These are phyloP conservation scores for Wolfiporia cocos DNA, from an alignment of 1,284 basidiomycete species.

Conservation along the genomic window DNA sequence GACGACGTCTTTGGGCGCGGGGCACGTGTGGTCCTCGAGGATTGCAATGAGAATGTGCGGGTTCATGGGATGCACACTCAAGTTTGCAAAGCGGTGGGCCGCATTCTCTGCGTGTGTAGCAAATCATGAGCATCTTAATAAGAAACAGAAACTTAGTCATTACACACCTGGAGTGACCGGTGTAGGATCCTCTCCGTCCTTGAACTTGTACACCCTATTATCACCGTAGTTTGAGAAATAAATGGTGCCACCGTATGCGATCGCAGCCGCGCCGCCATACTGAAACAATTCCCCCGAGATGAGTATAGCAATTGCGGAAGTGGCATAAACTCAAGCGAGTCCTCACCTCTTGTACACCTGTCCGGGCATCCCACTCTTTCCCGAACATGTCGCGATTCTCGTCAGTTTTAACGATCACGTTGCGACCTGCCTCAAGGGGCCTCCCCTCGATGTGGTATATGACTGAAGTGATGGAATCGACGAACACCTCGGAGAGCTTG, in stretches of 20 bases:
- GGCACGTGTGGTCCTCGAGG: slow-evolving; percentile 64
- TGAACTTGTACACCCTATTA: slow-evolving; percentile 40
- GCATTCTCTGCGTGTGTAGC: slow-evolving; percentile 32
- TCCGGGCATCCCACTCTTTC: slow-evolving; percentile 47
- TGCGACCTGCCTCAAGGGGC: slow-evolving; percentile 55
- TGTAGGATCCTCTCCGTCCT: slow-evolving; percentile 34
- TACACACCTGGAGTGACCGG: slow-evolving; percentile 56
- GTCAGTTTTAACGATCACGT: slow-evolving; percentile 46
- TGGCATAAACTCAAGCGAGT: neutral
- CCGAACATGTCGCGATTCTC: slow-evolving; percentile 44
- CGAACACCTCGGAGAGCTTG: slow-evolving; percentile 41
- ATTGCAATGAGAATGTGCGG: slow-evolving; percentile 46
- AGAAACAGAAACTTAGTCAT: neutral
- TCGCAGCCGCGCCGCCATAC: slow-evolving; percentile 41
- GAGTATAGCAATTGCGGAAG: too few species aligned
- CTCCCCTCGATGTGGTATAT: slow-evolving; percentile 60
- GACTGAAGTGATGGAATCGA: slow-evolving; percentile 43
- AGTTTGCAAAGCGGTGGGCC: slow-evolving; percentile 51
- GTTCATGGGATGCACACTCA: slow-evolving; percentile 41
- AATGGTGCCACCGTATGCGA: slow-evolving; percentile 38
- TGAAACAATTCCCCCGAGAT: slow-evolving; percentile 7
- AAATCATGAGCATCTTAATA: slow-evolving; percentile 1
- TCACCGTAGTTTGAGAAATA: slow-evolving; percentile 55
- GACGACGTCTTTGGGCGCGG: slow-evolving; percentile 46
- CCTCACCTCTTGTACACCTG: slow-evolving; percentile 50